Conservation (phyloP, 75 land plant genomes). For the Pinus taeda region DNA sequence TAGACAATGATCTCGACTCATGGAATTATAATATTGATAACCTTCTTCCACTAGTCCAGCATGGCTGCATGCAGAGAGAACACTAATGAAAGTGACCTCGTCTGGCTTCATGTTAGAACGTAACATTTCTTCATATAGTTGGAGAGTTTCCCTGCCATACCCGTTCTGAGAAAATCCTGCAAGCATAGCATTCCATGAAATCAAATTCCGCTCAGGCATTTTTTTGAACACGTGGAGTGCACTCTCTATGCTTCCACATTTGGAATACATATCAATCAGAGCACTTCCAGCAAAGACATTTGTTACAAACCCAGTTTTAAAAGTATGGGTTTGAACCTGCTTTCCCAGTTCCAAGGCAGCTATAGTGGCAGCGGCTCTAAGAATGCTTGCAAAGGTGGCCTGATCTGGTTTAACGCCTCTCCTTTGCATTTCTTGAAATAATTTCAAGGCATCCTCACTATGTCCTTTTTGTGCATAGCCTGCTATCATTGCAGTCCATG, state of each 20-base stretch:
- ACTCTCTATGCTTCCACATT: no score
- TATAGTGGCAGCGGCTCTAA: no score
- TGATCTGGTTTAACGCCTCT: conserved; percentile 15
- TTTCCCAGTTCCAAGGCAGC: no score
- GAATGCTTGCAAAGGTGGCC: neutral
- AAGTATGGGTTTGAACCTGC: no score
- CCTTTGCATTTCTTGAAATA: conserved; percentile 42
- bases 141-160: neutral
- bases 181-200: neutral
- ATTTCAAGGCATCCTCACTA: conserved; percentile 33
- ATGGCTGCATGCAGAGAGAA: neutral
- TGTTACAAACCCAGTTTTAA: no score
- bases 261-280: no score
- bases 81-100: neutral
- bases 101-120: neutral
- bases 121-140: neutral
- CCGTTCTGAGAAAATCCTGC: neutral
- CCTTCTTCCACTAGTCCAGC: neutral
- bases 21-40: conserved; percentile 9
- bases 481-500: conserved; percentile 52
- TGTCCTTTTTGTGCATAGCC: conserved; percentile 34
- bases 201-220: no score
- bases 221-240: no score
- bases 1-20: neutral
- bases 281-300: no score